phyloP scores from a whole-genome alignment of 768 basidiomycete genomes.

The Tulasnella sp. region DNA sequence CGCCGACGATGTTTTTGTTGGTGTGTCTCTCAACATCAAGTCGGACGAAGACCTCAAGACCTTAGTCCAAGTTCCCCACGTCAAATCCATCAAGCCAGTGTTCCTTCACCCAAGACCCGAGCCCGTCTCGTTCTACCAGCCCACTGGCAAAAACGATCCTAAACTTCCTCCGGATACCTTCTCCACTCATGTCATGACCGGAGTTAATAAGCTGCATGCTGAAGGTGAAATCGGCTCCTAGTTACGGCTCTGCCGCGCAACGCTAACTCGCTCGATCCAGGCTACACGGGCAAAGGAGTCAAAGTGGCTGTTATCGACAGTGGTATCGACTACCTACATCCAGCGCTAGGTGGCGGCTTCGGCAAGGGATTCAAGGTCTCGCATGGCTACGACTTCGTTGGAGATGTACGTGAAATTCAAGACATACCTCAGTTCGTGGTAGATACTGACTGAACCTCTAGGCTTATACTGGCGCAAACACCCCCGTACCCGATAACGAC shows the following conservation, averaged over 20 bases:
- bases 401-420: neutral
- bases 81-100: constrained; percentile 14
- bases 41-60: neutral
- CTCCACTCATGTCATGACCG: constrained; percentile 12
- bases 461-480: constrained; percentile 11
- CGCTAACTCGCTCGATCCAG: neutral
- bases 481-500: constrained; percentile 5
- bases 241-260: neutral
- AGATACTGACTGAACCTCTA: neutral
- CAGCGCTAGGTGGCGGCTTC: constrained; percentile 11
- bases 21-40: constrained; percentile 5
- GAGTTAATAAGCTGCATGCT: constrained; percentile 13
- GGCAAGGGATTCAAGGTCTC: constrained; percentile 8
- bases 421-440: constrained; percentile 21
- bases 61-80: neutral
- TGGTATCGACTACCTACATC: constrained; percentile 12
- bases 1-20: neutral
- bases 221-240: neutral
- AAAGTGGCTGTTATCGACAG: constrained; percentile 13
- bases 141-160: constrained; percentile 8
- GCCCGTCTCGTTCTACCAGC: neutral
- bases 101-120: neutral
- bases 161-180: constrained; percentile 7
- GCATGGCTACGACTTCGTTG: constrained; percentile 14
- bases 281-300: constrained; percentile 7